Base-by-base conservation (phyloP, 352 stramenopile genomes). In the Globisporangium emineosum region DNA sequence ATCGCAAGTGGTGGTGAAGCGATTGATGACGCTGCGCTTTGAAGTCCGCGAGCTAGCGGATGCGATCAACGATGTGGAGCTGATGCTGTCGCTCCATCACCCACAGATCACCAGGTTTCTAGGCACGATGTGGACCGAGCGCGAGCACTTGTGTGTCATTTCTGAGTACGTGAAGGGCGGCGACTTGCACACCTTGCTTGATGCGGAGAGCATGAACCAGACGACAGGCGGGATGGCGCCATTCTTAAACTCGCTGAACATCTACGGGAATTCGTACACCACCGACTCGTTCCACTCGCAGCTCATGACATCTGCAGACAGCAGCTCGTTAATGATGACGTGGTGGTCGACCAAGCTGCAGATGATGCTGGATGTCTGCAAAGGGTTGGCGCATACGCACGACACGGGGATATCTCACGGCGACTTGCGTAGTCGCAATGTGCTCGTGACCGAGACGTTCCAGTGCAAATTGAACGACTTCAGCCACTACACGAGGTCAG, bases 61-160 rank as follows among this genome's bases (percentile, higher is more conserved):
- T n/a, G 86, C 83, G 25, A 84, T 92, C 57, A 83, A 76, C 55
- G 86, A 96, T 50, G 73, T 94, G 12, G 83, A 91, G 43, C 67
- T 90, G 19, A 68, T 90, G 66, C 47, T 73, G 4, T 71, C 69
- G 10, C 61, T 94, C 25, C 69, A 77, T 32, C 86, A 96, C 42
- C 77, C 77, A 0, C 75, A 89, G 37, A 86, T 96, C 54, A 80
- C 93, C 13, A 59, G 61, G 15, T 88, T 83, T 27, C 56, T 94
- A 8, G 88, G 88, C 12, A 88, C 81, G 19, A 89, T 88, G 69
- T 93, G 85, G 85, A 82, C 65, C 5, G 72, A 83, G 19, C 68
- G 66, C 19, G 76, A 86, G 33, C 77, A 93, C 29, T 72, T 93
- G 37, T 88, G 79, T 15, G 66, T 88, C 50, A 79, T 93, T 49